Percentiles rank a stretch among this genome's conserved stretches.
Evolutionary conservation across 305 asterid genomes (phyloP).

Genomic region (Solanum aculeatissimum): DNA sequence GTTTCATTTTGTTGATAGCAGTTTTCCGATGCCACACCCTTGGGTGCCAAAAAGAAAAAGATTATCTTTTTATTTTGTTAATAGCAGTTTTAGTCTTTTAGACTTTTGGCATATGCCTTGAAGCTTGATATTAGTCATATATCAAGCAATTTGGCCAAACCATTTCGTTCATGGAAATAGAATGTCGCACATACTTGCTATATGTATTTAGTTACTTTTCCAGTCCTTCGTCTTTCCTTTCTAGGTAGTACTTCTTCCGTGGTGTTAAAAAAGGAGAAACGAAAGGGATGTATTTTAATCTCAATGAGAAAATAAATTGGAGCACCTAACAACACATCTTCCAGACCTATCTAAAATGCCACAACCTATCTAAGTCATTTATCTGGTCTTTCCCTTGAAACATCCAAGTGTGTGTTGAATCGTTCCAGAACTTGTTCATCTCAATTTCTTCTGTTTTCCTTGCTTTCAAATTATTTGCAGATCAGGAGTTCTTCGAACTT

Average conservation of each 20-base stretch:
- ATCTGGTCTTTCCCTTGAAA: background rate
- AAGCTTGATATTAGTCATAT: background rate
- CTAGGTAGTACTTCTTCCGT: background rate
- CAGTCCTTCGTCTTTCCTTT: background rate
- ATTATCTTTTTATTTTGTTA: background rate
- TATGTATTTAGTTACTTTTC: background rate
- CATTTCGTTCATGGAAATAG: background rate
- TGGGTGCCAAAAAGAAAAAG: background rate
- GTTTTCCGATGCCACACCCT: background rate
- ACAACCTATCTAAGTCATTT: background rate
- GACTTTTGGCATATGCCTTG: background rate
- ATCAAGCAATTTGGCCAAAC: background rate
- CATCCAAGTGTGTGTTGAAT: background rate
- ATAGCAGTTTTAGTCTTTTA: background rate
- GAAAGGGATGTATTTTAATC: background rate
- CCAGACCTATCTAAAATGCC: background rate
- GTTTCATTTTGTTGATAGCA: background rate
- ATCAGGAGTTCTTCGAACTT: constrained; percentile 34
- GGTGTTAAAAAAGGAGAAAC: background rate
- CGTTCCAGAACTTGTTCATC: background rate
- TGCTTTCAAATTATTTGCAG: constrained; percentile 31
- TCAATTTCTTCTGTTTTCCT: background rate
- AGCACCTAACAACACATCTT: background rate
- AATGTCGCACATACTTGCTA: background rate
- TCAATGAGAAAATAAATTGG: background rate